phyloP scores from a whole-genome alignment of 441 rosid species.

The Bocquillonia castaneifolia region DNA sequence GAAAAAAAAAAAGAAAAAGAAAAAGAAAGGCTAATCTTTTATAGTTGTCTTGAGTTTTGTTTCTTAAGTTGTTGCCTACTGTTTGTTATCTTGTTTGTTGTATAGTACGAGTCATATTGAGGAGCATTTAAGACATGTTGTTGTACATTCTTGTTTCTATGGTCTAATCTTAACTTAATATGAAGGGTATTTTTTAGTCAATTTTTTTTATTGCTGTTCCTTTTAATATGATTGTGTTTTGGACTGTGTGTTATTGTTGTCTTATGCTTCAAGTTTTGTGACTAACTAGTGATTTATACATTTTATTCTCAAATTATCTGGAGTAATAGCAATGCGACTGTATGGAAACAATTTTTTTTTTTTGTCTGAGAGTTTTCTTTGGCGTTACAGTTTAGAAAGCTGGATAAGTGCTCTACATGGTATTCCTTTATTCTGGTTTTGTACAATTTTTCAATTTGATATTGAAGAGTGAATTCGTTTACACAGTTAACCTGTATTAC shows the following conservation, averaged over 20 bases:
- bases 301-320: not conserved
- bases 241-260: not conserved
- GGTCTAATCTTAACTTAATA: not conserved
- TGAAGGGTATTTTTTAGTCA: no score
- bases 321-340: not conserved
- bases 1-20: no score
- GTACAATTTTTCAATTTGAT: not conserved
- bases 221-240: no score
- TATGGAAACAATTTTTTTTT: not conserved
- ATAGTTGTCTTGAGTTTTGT: no score
- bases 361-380: not conserved
- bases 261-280: not conserved
- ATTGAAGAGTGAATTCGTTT: not conserved
- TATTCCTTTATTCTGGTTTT: no score
- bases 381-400: not conserved
- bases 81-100: not conserved
- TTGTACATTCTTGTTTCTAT: not conserved
- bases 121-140: not conserved
- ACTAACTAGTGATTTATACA: not conserved
- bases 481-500: not conserved
- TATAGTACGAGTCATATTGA: not conserved
- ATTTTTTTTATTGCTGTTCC: no score
- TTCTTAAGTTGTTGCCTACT: not conserved
- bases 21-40: no score
- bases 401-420: not conserved